Percentiles rank a stretch among this genome's conserved stretches.
Evolutionary conservation across 495 filamentous ascomycete genomes (phyloP).

Genomic region (Penicillium egyptiacum): DNA sequence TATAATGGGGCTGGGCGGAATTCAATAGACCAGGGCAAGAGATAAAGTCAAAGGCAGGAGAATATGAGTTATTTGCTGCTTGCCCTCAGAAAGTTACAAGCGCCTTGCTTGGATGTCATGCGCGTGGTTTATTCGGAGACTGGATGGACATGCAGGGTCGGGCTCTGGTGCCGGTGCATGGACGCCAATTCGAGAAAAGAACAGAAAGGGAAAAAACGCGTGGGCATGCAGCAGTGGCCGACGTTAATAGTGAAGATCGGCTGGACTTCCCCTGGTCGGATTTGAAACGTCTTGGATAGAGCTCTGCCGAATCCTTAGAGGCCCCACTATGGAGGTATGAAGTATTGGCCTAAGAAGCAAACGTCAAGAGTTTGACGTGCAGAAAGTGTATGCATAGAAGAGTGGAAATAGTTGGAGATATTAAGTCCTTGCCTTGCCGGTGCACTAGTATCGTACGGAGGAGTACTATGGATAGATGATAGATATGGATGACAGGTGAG

Average conservation of each 20-base stretch:
- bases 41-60: neutral
- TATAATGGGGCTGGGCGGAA: constrained; percentile 1
- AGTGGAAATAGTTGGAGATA: neutral
- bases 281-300: neutral
- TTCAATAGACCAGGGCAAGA: neutral
- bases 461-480: neutral
- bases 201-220: neutral
- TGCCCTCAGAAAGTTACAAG: neutral
- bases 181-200: neutral
- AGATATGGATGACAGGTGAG: neutral
- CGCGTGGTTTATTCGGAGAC: constrained; percentile 1
- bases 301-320: neutral
- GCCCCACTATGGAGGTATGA: neutral
- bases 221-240: constrained; percentile 1
- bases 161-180: neutral
- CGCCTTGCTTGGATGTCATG: constrained; percentile 17
- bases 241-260: constrained; percentile 2
- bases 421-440: neutral
- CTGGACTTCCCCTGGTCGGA: neutral
- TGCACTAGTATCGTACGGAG: no score
- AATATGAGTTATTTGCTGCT: neutral
- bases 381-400: neutral
- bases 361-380: constrained; percentile 1
- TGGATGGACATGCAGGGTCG: neutral
- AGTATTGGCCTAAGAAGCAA: neutral